These are phyloP conservation scores for Xanthoconium separans DNA, from an alignment of 1,284 basidiomycete species.

Conservation along the genomic window DNA sequence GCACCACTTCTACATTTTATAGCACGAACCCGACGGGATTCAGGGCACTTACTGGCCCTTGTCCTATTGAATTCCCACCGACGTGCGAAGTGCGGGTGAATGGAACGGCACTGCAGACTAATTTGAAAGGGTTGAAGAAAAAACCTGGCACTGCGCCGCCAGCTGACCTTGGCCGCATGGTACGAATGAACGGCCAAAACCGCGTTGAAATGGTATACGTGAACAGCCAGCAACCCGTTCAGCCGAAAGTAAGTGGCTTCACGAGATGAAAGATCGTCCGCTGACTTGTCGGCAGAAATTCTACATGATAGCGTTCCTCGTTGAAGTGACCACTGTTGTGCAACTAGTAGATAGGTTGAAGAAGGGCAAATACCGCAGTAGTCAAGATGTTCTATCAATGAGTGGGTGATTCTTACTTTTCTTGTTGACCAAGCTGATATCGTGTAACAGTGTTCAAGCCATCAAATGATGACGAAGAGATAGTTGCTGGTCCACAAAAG, in stretches of 20 bases:
- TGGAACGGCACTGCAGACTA: slow-evolving; percentile 65
- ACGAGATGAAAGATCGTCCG: not conserved
- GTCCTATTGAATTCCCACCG: slow-evolving; percentile 88
- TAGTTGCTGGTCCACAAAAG: slow-evolving; percentile 81
- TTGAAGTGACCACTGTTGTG: slow-evolving; percentile 68
- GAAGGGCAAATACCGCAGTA: slow-evolving; percentile 61
- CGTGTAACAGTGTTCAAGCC: slow-evolving; percentile 55
- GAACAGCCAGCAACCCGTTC: slow-evolving; percentile 78
- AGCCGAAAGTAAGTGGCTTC: slow-evolving; percentile 55
- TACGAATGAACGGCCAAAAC: slow-evolving; percentile 55
- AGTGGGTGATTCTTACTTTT: slow-evolving; percentile 44
- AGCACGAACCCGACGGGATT: slow-evolving; percentile 49
- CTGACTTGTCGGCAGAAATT: slow-evolving; percentile 77
- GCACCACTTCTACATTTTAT: slow-evolving; percentile 88
- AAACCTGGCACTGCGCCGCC: slow-evolving; percentile 96
- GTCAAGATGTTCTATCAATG: slow-evolving; percentile 64
- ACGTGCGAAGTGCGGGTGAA: slow-evolving; percentile 92
- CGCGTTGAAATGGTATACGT: slow-evolving; percentile 87
- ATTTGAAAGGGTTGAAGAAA: slow-evolving; percentile 91
- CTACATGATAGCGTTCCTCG: slow-evolving; percentile 80
- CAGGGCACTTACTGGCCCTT: slow-evolving; percentile 48
- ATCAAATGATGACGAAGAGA: slow-evolving; percentile 79
- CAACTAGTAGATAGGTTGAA: slow-evolving; percentile 67
- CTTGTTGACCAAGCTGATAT: slow-evolving; percentile 3
- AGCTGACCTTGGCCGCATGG: slow-evolving; percentile 71